Conservation (phyloP, 169 alveolate species). For the Theileria luwenshuni region DNA sequence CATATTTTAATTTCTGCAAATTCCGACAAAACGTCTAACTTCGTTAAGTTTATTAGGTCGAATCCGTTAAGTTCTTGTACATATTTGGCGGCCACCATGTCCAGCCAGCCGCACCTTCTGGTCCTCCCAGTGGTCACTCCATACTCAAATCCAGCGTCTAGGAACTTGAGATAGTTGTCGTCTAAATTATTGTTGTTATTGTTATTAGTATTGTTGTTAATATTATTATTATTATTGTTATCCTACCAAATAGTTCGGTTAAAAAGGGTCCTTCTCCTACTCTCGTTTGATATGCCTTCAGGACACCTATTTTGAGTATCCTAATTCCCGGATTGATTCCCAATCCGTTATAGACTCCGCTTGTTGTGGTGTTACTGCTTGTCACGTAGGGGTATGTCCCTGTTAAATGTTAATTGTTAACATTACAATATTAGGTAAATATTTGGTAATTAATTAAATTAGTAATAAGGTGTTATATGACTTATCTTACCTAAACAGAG, state of each 20-base stretch:
- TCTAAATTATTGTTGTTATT: neutral
- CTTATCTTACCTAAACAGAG: slow-evolving; percentile 60
- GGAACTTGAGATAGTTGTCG: slow-evolving; percentile 67
- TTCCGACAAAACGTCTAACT: slow-evolving; percentile 91
- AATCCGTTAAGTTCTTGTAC: slow-evolving; percentile 76
- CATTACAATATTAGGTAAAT: too few relatives aligned
- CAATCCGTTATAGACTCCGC: slow-evolving; percentile 73
- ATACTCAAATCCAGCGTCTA: slow-evolving; percentile 85
- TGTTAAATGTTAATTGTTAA: neutral
- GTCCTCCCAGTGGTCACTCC: slow-evolving; percentile 96
- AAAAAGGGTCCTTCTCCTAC: slow-evolving; percentile 97
- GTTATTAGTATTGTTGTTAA: neutral
- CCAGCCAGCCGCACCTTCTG: slow-evolving; percentile 97
- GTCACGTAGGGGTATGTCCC: slow-evolving; percentile 80
- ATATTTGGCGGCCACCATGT: slow-evolving; percentile 82
- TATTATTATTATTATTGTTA: slow-evolving; percentile 1
- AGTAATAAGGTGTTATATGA: neutral
- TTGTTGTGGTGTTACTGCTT: slow-evolving; percentile 70
- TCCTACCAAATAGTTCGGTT: slow-evolving; percentile 83
- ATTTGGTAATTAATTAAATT: too few relatives aligned
- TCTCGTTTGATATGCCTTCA: slow-evolving; percentile 94
- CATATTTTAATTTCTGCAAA: slow-evolving; percentile 84
- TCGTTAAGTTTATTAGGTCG: slow-evolving; percentile 87
- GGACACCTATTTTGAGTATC: slow-evolving; percentile 82
- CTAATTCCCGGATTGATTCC: slow-evolving; percentile 66